Conservation (phyloP, 331 rosid species). For the Cydonia oblonga region DNA sequence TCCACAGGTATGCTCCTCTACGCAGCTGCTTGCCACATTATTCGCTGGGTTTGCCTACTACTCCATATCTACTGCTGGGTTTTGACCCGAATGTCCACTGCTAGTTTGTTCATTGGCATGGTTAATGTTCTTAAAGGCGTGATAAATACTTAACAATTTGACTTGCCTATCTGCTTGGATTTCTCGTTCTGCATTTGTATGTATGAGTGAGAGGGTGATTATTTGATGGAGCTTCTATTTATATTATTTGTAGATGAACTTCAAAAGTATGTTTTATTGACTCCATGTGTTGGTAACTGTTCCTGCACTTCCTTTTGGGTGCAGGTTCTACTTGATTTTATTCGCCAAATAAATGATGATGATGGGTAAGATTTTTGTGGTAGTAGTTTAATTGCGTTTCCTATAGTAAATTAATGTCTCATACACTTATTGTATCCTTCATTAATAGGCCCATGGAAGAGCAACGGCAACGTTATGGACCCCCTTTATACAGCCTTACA, state of each 20-base stretch:
- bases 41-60: constrained; percentile 2
- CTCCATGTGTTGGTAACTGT: constrained; percentile 3
- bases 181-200: not conserved
- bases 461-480: constrained; percentile 94
- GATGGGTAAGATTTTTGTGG: constrained; percentile 52
- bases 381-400: not conserved
- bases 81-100: not conserved
- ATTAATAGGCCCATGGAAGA: constrained; percentile 93
- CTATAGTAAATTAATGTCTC: not conserved
- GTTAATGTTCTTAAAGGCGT: not conserved
- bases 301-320: constrained; percentile 14
- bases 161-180: not conserved
- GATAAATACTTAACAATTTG: not conserved
- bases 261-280: not conserved
- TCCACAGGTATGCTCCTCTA: constrained; percentile 57
- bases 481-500: constrained; percentile 77
- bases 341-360: constrained; percentile 71
- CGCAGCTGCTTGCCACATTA: not conserved
- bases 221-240: not conserved
- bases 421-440: not conserved
- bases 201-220: constrained; percentile 1
- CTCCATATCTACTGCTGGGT: constrained; percentile 1
- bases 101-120: not conserved
- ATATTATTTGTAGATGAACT: constrained; percentile 9
- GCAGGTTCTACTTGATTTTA: constrained; percentile 89